Conservation (phyloP, 2,329 filamentous ascomycete genomes). For the Cladosporium colombiae region DNA sequence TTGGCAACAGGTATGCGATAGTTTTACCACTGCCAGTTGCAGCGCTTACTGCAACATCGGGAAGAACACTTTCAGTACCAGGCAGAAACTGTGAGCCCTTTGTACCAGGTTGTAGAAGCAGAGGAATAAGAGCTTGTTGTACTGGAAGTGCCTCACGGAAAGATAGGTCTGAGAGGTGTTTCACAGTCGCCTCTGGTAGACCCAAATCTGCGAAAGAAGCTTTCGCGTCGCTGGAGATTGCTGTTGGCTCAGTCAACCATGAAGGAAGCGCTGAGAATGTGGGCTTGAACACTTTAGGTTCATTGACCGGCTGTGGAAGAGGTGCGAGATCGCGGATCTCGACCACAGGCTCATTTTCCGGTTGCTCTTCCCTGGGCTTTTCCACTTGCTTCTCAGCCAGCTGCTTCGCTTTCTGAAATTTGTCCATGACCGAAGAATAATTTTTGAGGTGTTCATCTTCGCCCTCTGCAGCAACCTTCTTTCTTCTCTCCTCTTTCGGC, state of each 20-base stretch:
- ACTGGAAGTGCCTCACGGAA: slow-evolving; percentile 75
- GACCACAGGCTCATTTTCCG: slow-evolving; percentile 31
- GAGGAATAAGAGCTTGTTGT: slow-evolving; percentile 76
- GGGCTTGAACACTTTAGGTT: slow-evolving; percentile 59
- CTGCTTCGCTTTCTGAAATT: slow-evolving; percentile 46
- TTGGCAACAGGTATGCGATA: slow-evolving; percentile 82
- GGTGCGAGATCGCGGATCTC: slow-evolving; percentile 65
- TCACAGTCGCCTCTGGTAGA: slow-evolving; percentile 61
- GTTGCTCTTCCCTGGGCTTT: not conserved
- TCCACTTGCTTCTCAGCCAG: slow-evolving; percentile 29
- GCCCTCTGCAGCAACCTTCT: slow-evolving; percentile 32
- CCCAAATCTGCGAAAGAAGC: slow-evolving; percentile 65
- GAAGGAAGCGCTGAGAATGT: slow-evolving; percentile 76
- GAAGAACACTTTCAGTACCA: slow-evolving; percentile 36
- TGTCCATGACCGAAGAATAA: slow-evolving; percentile 43
- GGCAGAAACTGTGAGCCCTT: slow-evolving; percentile 29
- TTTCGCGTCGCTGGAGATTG: slow-evolving; percentile 62
- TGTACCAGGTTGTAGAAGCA: slow-evolving; percentile 65
- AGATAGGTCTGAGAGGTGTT: slow-evolving; percentile 66
- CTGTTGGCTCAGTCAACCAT: slow-evolving; percentile 78
- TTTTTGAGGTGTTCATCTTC: slow-evolving; percentile 35
- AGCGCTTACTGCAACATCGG: slow-evolving; percentile 85
- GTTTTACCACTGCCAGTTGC: slow-evolving; percentile 97
- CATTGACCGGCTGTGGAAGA: slow-evolving; percentile 73
- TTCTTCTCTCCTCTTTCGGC: slow-evolving; percentile 32